Base-by-base conservation (phyloP, 2,329 filamentous ascomycete genomes). In the Aureobasidium melanogenum region DNA sequence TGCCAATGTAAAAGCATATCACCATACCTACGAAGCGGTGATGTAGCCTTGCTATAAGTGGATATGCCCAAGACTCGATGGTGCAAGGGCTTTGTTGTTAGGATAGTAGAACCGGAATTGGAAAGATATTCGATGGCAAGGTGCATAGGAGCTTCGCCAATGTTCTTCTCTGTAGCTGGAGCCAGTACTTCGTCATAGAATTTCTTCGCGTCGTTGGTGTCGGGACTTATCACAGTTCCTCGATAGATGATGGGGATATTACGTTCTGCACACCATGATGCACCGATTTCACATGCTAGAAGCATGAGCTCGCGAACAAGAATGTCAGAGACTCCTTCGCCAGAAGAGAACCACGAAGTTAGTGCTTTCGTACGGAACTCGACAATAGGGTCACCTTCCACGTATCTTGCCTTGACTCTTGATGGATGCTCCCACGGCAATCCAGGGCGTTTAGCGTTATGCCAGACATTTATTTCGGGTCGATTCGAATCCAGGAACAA, bases 1-100 rank as follows among this genome's bases (percentile, higher is more conserved):
- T 87, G 84, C 77, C 84, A 87, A 68, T 86, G 84, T 12, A 78
- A 74, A 48, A 87, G 75, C 68, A 87, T 77, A 69, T 87, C 84
- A 50, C 75, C 76, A 69, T 82, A 86, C 39, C 84, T 78, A 55
- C 84, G 80, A 24, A 87, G 74, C 1, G 84, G 84, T 67, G 80
- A 84, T 0, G 84, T 87, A 55, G 79, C 77, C 71, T 83, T 85
- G 62, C 79, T 71, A 66, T 86, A 86, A 28, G 76, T 69, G 30
- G 78, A 71, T 30, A 82, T 71, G 38, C 82, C 83, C 2, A 86
- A 72, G 8, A 78, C 70, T 5, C 72, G 69, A 66, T 86, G 83
- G 15, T 71, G 74, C 22, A 80, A 63, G 1, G 82, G 81, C 3
- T 67, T 72, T 1, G 77, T 78, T 36, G 77, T 74, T 17, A 79